Evolutionary conservation across 1,139 yeast species (phyloP).

Genomic region (Protomyces arabidopsidicola): DNA sequence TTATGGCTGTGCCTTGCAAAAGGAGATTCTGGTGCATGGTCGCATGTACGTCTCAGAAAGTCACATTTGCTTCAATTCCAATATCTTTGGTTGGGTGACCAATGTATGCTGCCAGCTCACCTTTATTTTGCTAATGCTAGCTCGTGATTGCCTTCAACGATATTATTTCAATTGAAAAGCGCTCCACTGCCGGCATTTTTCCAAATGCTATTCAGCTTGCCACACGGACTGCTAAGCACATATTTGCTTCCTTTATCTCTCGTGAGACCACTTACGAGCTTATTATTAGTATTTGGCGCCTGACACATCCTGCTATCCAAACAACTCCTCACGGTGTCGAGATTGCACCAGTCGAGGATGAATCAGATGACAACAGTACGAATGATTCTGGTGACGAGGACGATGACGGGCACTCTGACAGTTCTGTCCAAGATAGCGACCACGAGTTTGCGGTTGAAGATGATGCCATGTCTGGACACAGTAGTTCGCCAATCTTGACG

Average conservation of each 20-base stretch:
- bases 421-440: slow-evolving; percentile 30
- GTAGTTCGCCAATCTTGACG: not conserved
- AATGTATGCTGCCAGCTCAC: slow-evolving; percentile 39
- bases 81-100: slow-evolving; percentile 88
- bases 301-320: slow-evolving; percentile 39
- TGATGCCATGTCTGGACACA: not conserved
- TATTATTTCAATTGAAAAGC: slow-evolving; percentile 68
- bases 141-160: slow-evolving; percentile 68
- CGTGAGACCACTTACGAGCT: slow-evolving; percentile 74
- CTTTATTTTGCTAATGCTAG: not conserved
- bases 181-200: slow-evolving; percentile 78
- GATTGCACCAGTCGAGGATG: slow-evolving; percentile 34
- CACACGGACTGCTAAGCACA: slow-evolving; percentile 57
- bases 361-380: slow-evolving; percentile 29
- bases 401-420: slow-evolving; percentile 35
- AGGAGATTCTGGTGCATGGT: slow-evolving; percentile 90
- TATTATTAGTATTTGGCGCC: slow-evolving; percentile 45
- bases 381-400: slow-evolving; percentile 28
- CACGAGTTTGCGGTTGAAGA: slow-evolving; percentile 19
- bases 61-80: slow-evolving; percentile 84
- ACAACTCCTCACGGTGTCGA: slow-evolving; percentile 47
- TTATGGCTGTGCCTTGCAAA: slow-evolving; percentile 80
- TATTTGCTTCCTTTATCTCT: slow-evolving; percentile 81
- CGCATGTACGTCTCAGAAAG: slow-evolving; percentile 76
- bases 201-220: slow-evolving; percentile 85